Evolutionary conservation across 495 filamentous ascomycete genomes (phyloP), one percentile per base, ranked within the genome.

Genomic region (Neurospora sp.): DNA sequence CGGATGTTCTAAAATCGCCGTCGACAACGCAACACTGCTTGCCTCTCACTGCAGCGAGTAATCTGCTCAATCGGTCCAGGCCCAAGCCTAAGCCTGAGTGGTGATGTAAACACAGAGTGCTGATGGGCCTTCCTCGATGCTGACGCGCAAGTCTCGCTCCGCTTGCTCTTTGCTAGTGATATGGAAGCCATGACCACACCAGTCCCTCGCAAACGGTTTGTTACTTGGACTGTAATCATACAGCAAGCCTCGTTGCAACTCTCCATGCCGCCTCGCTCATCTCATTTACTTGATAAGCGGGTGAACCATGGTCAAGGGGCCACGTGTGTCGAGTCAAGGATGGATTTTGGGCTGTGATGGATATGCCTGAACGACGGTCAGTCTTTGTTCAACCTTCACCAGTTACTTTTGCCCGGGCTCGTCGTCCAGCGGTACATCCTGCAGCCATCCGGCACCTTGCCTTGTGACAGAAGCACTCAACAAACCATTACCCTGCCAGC

Each of bases 291-390:
- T 65, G 53, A 65, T 65, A 65, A 65, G 53, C 27, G 53, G 53
- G 53, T 65, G 37, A 53, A 65, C 38, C 18, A 74, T 14, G 74
- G 76, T 74, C 73, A 76, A 75, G 71, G 42, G 69, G 75, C 80
- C 83, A 85, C 83, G 83, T 85, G 83, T 84, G 82, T 82, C 84
- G 84, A 86, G 84, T 86, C 83, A 83, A 82, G 81, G 75, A 78
- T 78, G 75, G 72, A 78, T 73, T 77, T 74, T 71, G 9, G 79
- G 74, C 78, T 76, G 73, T 78, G 79, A 78, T 76, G 75, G 75
- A 77, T 79, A 80, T 75, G 75, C 75, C 78, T 75, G 77, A 79
- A 74, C 77, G 73, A 71, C 72, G 72, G 74, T 74, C 76, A 73
- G 70, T 82, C 82, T 85, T 85, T 84, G 82, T 84, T 83, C 77